These are phyloP conservation scores for Tolypocladium inflatum DNA, from an alignment of 2,329 filamentous ascomycete species.

Conservation along the genomic window DNA sequence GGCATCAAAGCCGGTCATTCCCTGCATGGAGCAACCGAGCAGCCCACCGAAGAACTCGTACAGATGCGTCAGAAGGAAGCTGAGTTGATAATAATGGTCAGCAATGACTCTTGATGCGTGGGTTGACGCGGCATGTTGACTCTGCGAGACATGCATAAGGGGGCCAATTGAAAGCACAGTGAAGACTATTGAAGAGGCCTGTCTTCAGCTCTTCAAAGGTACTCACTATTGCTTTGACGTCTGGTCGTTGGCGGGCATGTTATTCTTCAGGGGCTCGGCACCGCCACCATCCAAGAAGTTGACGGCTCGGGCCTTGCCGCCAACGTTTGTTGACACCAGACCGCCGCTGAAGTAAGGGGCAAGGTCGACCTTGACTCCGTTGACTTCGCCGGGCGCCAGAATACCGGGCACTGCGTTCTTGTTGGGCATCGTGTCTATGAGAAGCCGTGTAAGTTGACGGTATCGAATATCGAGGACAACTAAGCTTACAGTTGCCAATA, in stretches of 20 bases:
- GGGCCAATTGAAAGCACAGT: too few relatives aligned
- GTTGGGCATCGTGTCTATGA: conserved; percentile 40
- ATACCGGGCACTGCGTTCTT: conserved; percentile 47
- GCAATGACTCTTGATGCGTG: neutral
- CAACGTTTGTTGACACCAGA: conserved; percentile 43
- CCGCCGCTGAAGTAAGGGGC: conserved; percentile 49
- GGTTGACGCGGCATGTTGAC: too few relatives aligned
- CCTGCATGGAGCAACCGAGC: conserved; percentile 43
- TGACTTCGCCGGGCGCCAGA: conserved; percentile 37
- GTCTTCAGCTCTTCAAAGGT: neutral
- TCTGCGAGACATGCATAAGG: too few relatives aligned
- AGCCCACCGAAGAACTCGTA: conserved; percentile 53
- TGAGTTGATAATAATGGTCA: conserved; percentile 10
- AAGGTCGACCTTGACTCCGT: conserved; percentile 44
- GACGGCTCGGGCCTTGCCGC: conserved; percentile 35
- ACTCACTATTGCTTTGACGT: conserved; percentile 6
- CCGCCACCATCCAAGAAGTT: conserved; percentile 55
- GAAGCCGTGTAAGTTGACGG: neutral
- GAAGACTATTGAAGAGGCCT: too few relatives aligned
- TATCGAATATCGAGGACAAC: neutral
- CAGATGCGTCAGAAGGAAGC: conserved; percentile 49
- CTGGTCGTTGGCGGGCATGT: conserved; percentile 40
- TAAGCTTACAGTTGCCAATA: conserved; percentile 45
- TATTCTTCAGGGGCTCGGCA: conserved; percentile 42
- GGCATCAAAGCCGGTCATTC: conserved; percentile 36